Conservation (phyloP, 2,329 filamentous ascomycete genomes). For the Penicillium sp. region DNA sequence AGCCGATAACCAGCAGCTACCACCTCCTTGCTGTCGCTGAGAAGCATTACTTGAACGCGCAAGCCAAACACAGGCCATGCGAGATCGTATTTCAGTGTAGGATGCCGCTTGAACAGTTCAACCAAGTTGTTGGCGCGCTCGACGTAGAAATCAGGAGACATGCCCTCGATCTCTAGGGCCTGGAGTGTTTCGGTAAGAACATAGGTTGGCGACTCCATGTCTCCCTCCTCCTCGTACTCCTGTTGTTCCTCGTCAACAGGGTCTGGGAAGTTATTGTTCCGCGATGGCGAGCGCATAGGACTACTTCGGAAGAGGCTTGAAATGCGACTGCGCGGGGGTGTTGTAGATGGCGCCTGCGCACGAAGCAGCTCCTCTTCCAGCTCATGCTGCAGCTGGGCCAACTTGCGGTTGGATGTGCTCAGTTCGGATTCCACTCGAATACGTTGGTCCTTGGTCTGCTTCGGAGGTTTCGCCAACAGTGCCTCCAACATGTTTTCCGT, state of each 20-base stretch:
- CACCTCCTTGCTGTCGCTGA: conserved; percentile 93
- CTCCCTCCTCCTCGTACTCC: conserved; percentile 61
- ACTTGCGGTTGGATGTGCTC: conserved; percentile 76
- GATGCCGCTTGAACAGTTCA: conserved; percentile 92
- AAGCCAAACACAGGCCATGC: conserved; percentile 94
- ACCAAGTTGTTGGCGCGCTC: conserved; percentile 87
- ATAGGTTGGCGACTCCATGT: conserved; percentile 85
- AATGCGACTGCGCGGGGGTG: conserved; percentile 50
- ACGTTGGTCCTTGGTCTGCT: conserved; percentile 86
- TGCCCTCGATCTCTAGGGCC: conserved; percentile 80
- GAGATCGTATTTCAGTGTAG: conserved; percentile 91
- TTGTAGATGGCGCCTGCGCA: conserved; percentile 54
- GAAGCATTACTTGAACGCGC: conserved; percentile 89
- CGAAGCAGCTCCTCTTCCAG: conserved; percentile 61
- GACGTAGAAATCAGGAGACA: conserved; percentile 93
- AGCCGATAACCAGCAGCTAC: conserved; percentile 92
- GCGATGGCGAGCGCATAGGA: conserved; percentile 52
- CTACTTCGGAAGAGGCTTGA: conserved; percentile 59
- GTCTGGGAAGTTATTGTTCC: conserved; percentile 26
- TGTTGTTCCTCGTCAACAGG: conserved; percentile 39
- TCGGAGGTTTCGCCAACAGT: conserved; percentile 88
- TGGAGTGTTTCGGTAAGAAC: conserved; percentile 86
- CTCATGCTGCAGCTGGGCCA: conserved; percentile 58
- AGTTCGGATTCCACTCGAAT: conserved; percentile 81
- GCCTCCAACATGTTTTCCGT: conserved; percentile 98